Base-by-base conservation (phyloP, 805 yeast genomes). In the Ogataea methylovora region DNA sequence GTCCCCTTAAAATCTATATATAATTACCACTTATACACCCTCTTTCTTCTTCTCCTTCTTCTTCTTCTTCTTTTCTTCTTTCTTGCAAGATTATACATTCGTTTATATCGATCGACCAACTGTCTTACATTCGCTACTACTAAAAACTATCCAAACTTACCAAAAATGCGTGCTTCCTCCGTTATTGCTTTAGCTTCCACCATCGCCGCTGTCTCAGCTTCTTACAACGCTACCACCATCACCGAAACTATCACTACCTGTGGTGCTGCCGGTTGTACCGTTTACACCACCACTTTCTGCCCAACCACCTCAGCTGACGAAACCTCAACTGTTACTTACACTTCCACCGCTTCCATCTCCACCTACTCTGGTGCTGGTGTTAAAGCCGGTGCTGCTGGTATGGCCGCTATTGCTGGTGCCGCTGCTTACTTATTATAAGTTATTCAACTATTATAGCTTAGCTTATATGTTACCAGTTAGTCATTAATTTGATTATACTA, bases 371-470 rank as follows among this genome's bases (percentile, higher is more conserved):
- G 35, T 30, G 50, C 38, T 29, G 51, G 49, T 29, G 45, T 46
- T 21, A 46, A 37, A 36, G 49, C 49, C 28, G 51, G 46, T 37
- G 48, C 40, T 30, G 51, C 48, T 37, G 51, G 51, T 30, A 27
- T 43, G 25, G 52, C 51, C 32, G 52, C 46, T 34, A 32, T 51
- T 30, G 53, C 51, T 38, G 54, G 52, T 29, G 50, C 46, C 31
- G 54, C 52, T 33, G 26, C 49, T 30, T 51, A 44, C 42, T 37
- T 46, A 32, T 40, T 49, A 32, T 51, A 42, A 39, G 37, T 19
- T 24, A n/a, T n/a, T n/a, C n/a, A n/a, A n/a, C n/a, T n/a, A n/a
- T n/a, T n/a, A n/a, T n/a, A n/a, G n/a, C n/a, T n/a, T n/a, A n/a
- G n/a, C n/a, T n/a, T n/a, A n/a, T n/a, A n/a, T n/a, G n/a, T n/a